Percentiles rank a stretch among this genome's conserved stretches.
Conservation (phyloP, 768 basidiomycete genomes). For the Hydnomerulius pinastri region DNA sequence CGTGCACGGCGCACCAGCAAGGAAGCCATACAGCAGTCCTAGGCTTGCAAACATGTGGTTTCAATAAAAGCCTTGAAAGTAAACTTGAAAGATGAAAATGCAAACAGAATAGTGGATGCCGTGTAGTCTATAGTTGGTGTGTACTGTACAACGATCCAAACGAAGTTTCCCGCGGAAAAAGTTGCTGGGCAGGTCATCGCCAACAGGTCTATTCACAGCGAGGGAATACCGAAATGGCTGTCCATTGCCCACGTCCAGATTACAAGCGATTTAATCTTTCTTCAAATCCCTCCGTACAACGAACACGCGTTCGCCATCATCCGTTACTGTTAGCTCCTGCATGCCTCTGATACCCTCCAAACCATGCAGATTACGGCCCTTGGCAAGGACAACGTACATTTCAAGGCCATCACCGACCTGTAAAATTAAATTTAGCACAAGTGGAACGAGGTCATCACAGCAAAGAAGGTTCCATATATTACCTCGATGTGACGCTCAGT, state of each 20-base stretch:
- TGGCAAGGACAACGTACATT: conserved; percentile 83
- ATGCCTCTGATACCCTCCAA: conserved; percentile 55
- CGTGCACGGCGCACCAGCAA: too few species aligned
- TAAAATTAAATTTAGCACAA: conserved; percentile 6
- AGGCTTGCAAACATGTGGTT: too few species aligned
- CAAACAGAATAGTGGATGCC: too few species aligned
- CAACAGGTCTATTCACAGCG: conserved; percentile 5
- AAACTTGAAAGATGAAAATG: too few species aligned
- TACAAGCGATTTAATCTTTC: conserved; percentile 59
- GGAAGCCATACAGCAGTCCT: too few species aligned
- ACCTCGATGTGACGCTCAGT: conserved; percentile 99
- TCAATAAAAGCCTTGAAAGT: too few species aligned
- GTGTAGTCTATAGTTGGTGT: too few species aligned
- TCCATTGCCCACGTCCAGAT: conserved; percentile 2
- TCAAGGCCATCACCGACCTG: conserved; percentile 96
- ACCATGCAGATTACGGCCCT: conserved; percentile 60
- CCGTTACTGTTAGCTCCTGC: conserved; percentile 62
- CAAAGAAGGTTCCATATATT: conserved; percentile 22
- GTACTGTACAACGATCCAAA: too few species aligned
- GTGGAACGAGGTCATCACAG: background rate
- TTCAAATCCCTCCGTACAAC: conserved; percentile 78
- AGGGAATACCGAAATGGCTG: background rate
- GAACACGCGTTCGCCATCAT: conserved; percentile 75
- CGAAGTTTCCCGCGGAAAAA: background rate
- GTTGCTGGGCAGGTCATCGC: too few species aligned